Evolutionary conservation across 768 basidiomycete genomes (phyloP).

Genomic region (Podaxis mareebaensis): DNA sequence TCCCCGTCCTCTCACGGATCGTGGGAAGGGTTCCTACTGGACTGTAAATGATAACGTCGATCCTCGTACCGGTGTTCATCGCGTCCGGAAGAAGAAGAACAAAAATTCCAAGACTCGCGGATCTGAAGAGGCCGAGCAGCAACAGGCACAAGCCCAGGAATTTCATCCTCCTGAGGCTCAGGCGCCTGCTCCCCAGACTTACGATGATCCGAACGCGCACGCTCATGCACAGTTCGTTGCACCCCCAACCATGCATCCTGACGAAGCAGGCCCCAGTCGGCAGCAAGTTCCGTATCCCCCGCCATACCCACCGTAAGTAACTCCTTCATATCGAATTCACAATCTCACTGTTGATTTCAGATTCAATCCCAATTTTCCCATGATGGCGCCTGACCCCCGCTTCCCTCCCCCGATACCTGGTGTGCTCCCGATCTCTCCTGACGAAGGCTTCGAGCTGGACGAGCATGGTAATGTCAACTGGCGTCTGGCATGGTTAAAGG

Average conservation of each 20-base stretch:
- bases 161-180: conserved; percentile 54
- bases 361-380: conserved; percentile 74
- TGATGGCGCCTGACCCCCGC: conserved; percentile 60
- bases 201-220: conserved; percentile 50
- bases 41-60: conserved; percentile 90
- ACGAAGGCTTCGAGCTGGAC: conserved; percentile 70
- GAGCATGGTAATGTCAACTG: conserved; percentile 82
- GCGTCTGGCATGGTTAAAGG: conserved; percentile 79
- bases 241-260: conserved; percentile 55
- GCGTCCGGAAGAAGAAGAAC: conserved; percentile 84
- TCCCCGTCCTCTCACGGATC: conserved; percentile 86
- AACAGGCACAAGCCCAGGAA: conserved; percentile 37
- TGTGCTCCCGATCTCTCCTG: conserved; percentile 60
- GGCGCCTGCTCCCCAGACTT: conserved; percentile 28
- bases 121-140: conserved; percentile 55
- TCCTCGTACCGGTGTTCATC: conserved; percentile 86
- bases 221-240: conserved; percentile 47
- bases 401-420: conserved; percentile 54
- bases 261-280: conserved; percentile 62
- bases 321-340: neutral
- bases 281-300: conserved; percentile 59
- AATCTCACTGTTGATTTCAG: conserved; percentile 35
- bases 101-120: conserved; percentile 51
- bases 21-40: conserved; percentile 92
- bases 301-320: conserved; percentile 59